Evolutionary conservation across 192 early-diverging fungal genomes (phyloP).

Genomic region (Thoreauomyces humboldtii): DNA sequence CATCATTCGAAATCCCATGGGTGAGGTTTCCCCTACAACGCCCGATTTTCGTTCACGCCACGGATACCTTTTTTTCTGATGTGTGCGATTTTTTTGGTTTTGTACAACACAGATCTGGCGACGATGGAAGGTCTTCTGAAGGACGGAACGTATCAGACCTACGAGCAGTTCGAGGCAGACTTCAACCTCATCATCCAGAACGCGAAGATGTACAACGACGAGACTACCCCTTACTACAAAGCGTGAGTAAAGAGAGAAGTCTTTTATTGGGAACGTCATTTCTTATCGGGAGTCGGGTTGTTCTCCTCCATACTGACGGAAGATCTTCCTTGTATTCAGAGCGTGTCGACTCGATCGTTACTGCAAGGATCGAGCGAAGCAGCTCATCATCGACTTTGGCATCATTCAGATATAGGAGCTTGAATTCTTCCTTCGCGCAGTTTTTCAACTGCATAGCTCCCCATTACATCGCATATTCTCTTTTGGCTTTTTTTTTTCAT

Average conservation of each 20-base stretch:
- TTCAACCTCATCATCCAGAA: slow-evolving; percentile 92
- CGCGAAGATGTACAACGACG: slow-evolving; percentile 87
- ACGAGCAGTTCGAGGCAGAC: slow-evolving; percentile 82
- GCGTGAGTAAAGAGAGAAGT: no score
- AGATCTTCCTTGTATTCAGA: no score
- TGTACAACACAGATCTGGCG: slow-evolving; percentile 59
- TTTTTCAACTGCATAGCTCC: no score
- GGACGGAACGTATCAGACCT: slow-evolving; percentile 75
- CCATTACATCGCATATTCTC: no score
- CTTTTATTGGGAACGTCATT: no score
- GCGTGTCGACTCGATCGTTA: neutral
- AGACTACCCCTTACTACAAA: slow-evolving; percentile 77
- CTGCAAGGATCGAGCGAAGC: neutral
- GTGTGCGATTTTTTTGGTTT: neutral
- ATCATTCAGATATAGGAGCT: neutral
- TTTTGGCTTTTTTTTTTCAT: no score
- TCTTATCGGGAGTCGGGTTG: no score
- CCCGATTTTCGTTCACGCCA: neutral
- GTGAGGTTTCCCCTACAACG: slow-evolving; percentile 38
- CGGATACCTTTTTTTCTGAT: neutral
- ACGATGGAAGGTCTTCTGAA: slow-evolving; percentile 85
- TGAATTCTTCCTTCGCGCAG: no score
- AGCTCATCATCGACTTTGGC: neutral
- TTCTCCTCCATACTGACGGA: no score
- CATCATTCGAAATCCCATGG: slow-evolving; percentile 97